Percentiles rank a stretch among this genome's conserved stretches.
Conservation (phyloP, 768 basidiomycete genomes). For the Phanerodontia chrysosporium region DNA sequence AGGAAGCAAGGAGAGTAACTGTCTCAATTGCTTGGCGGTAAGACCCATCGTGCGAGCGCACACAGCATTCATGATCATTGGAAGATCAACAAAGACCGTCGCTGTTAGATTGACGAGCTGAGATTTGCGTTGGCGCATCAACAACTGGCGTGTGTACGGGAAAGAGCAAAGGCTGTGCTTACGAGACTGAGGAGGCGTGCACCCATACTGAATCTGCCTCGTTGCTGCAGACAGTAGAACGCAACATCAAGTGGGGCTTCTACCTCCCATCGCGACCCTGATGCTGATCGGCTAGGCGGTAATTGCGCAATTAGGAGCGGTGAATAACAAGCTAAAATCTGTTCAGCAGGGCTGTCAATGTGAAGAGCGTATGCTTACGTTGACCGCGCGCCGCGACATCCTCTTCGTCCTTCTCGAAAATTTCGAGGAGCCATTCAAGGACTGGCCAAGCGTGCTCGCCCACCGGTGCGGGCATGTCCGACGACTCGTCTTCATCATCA, state of each 20-base stretch:
- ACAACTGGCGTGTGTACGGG: not conserved
- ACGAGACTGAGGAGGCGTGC: constrained; percentile 28
- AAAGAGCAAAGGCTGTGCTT: constrained; percentile 11
- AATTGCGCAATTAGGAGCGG: constrained; percentile 56
- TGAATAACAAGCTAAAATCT: constrained; percentile 39
- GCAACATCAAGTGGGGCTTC: constrained; percentile 45
- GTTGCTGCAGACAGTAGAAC: constrained; percentile 26
- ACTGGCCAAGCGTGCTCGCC: constrained; percentile 66
- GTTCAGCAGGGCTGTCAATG: constrained; percentile 1
- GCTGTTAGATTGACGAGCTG: constrained; percentile 33
- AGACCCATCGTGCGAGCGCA: constrained; percentile 22
- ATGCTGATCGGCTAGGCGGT: constrained; percentile 45
- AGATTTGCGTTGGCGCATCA: not conserved
- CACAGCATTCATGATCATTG: constrained; percentile 28
- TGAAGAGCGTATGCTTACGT: constrained; percentile 14
- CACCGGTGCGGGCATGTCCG: constrained; percentile 32
- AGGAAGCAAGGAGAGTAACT: constrained; percentile 24
- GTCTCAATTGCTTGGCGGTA: constrained; percentile 14
- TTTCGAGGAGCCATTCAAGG: constrained; percentile 60
- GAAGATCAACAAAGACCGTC: constrained; percentile 28
- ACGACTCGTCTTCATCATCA: constrained; percentile 9
- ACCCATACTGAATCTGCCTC: constrained; percentile 21
- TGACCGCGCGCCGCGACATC: constrained; percentile 35
- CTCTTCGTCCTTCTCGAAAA: constrained; percentile 68
- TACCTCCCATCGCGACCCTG: constrained; percentile 51